These are phyloP conservation scores for Kodamaea sagamina DNA, from an alignment of 805 yeast species.

Conservation along the genomic window DNA sequence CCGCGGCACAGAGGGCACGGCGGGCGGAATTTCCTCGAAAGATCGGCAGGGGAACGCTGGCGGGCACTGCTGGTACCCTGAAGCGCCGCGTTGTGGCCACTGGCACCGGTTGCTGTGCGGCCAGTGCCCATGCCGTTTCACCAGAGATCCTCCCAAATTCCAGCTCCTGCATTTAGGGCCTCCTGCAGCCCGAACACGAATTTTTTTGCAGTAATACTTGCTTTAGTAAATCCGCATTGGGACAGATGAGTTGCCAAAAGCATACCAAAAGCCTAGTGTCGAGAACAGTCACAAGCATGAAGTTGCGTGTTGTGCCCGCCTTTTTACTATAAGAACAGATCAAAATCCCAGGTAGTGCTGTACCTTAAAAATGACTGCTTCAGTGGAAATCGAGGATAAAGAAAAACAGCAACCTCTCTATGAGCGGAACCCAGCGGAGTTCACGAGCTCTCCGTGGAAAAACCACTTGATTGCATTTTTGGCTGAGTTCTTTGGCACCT, in stretches of 20 bases:
- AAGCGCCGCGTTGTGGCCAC: no score
- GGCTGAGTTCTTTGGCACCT: conserved; percentile 87
- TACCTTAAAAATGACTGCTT: conserved; percentile 9
- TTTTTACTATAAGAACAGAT: not conserved
- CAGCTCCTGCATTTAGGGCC: no score
- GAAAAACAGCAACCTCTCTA: conserved; percentile 30
- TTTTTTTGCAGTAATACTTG: conserved; percentile 1
- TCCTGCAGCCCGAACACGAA: no score
- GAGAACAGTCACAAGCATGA: not conserved
- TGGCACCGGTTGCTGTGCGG: no score
- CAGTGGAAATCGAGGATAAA: conserved; percentile 26
- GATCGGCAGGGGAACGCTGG: no score
- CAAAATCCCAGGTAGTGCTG: not conserved
- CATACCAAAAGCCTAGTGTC: not conserved
- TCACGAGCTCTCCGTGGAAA: conserved; percentile 23
- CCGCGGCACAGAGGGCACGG: no score
- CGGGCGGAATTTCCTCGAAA: no score
- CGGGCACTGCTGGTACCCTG: no score
- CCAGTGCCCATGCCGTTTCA: no score
- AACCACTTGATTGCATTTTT: conserved; percentile 68
- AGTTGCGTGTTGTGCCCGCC: not conserved
- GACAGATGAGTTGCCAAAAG: conserved; percentile 4
- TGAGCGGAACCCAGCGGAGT: conserved; percentile 24
- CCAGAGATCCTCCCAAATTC: no score
- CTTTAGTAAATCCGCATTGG: not conserved